Conservation (phyloP, 768 basidiomycete genomes). For the Favolaschia claudopus region DNA sequence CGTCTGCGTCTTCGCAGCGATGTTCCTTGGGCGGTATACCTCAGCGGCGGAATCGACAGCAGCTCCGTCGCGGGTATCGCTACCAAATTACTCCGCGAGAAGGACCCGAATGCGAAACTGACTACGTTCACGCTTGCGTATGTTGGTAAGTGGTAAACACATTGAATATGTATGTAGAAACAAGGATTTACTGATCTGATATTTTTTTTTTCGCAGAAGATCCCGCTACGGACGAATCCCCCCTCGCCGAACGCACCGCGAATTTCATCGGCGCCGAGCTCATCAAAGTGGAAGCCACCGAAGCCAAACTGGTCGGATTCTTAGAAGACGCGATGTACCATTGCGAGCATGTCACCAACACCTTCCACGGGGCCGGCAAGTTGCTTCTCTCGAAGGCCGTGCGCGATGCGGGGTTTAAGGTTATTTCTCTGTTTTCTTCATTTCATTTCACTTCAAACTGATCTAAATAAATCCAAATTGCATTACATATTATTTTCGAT, state of each 20-base stretch:
- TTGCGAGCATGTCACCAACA: constrained; percentile 7
- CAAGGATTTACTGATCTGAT: background rate
- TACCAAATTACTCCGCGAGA: constrained; percentile 14
- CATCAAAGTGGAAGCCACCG: constrained; percentile 11
- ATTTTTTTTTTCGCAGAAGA: background rate
- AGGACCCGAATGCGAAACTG: constrained; percentile 16
- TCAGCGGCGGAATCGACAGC: constrained; percentile 28
- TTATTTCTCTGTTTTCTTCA: too few relatives aligned
- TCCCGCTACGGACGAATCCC: constrained; percentile 14
- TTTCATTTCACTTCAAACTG: too few relatives aligned
- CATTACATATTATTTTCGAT: too few relatives aligned
- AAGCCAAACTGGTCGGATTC: constrained; percentile 1
- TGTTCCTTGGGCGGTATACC: constrained; percentile 24
- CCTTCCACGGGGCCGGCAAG: constrained; percentile 27
- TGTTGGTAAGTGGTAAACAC: constrained; percentile 15
- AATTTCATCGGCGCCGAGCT: constrained; percentile 8
- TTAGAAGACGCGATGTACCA: constrained; percentile 28
- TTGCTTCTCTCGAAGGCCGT: constrained; percentile 18
- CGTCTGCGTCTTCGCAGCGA: constrained; percentile 21
- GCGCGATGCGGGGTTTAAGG: constrained; percentile 23
- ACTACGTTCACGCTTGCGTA: constrained; percentile 21
- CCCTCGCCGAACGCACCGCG: constrained; percentile 15
- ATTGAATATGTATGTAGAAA: too few relatives aligned
- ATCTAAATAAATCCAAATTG: too few relatives aligned
- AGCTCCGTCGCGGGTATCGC: constrained; percentile 26